Evolutionary conservation across 2,329 filamentous ascomycete genomes (phyloP).

Genomic region (Davidsoniella australis): DNA sequence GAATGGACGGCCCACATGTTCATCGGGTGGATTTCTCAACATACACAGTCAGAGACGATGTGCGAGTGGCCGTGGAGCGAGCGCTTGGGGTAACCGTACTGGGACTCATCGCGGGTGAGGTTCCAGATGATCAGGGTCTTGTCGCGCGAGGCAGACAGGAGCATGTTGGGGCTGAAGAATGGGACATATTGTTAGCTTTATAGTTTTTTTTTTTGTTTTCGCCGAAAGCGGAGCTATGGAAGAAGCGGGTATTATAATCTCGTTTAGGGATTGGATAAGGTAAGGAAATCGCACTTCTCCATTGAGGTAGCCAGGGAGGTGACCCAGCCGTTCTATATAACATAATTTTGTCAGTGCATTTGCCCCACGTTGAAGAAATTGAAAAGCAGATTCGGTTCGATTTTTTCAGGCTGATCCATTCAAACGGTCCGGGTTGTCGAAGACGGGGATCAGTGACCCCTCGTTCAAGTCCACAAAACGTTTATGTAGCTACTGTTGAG

Average conservation of each 20-base stretch:
- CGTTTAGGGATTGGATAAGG: not conserved
- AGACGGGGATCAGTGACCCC: too few relatives aligned
- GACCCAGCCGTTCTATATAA: slow-evolving; percentile 75
- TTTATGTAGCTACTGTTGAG: not conserved
- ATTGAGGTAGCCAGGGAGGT: slow-evolving; percentile 95
- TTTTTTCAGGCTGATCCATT: not conserved
- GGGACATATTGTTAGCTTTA: slow-evolving; percentile 8
- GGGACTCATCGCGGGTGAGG: slow-evolving; percentile 93
- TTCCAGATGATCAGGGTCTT: slow-evolving; percentile 99
- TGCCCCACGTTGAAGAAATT: slow-evolving; percentile 5
- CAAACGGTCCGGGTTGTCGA: too few relatives aligned
- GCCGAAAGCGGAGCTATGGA: not conserved
- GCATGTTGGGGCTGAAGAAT: slow-evolving; percentile 78
- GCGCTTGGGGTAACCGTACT: slow-evolving; percentile 98
- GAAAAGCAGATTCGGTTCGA: too few relatives aligned
- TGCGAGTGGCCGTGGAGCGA: slow-evolving; percentile 97
- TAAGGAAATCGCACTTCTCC: slow-evolving; percentile 61
- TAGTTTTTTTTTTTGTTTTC: not conserved
- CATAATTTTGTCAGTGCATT: slow-evolving; percentile 10
- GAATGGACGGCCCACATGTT: too few relatives aligned
- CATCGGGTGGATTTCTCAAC: slow-evolving; percentile 24
- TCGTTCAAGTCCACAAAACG: too few relatives aligned
- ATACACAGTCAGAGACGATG: slow-evolving; percentile 99
- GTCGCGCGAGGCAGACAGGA: slow-evolving; percentile 92
- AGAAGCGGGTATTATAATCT: not conserved